A percentile compares a stretch with the other conserved stretches of the same genome.
Conservation (phyloP, 2,329 filamentous ascomycete genomes). For the Colletotrichum godetiae region DNA sequence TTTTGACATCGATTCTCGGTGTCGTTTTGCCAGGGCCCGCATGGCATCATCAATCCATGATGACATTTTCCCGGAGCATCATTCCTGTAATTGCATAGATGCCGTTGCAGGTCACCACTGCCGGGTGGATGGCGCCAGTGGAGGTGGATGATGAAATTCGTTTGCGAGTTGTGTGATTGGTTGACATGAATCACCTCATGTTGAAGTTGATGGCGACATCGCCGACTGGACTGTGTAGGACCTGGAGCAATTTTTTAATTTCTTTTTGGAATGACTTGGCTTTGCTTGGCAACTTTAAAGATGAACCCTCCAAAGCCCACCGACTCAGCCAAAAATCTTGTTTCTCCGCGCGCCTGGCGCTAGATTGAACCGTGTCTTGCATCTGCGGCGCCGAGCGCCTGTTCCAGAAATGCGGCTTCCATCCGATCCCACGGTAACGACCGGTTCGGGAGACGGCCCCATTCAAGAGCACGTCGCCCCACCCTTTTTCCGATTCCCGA, state of each 20-base stretch:
- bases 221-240: neutral
- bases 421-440: neutral
- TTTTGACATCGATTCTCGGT: neutral
- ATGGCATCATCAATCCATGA: constrained; percentile 35
- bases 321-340: neutral
- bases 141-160: constrained; percentile 1
- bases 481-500: neutral
- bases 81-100: constrained; percentile 19
- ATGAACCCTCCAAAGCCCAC: neutral
- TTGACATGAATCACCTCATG: constrained; percentile 26
- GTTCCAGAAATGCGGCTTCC: neutral
- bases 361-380: neutral
- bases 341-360: constrained; percentile 6
- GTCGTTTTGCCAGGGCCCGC: constrained; percentile 1
- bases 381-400: neutral
- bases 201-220: constrained; percentile 31
- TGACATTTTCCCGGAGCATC: constrained; percentile 22
- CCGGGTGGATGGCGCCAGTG: constrained; percentile 1
- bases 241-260: neutral
- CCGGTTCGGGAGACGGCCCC: neutral
- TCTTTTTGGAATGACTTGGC: neutral
- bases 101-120: constrained; percentile 10
- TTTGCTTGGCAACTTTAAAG: constrained; percentile 5
- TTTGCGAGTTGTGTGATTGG: constrained; percentile 1
- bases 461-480: neutral